Conservation (phyloP, 306 rosid genomes). For the Phaseolus lunatus region DNA sequence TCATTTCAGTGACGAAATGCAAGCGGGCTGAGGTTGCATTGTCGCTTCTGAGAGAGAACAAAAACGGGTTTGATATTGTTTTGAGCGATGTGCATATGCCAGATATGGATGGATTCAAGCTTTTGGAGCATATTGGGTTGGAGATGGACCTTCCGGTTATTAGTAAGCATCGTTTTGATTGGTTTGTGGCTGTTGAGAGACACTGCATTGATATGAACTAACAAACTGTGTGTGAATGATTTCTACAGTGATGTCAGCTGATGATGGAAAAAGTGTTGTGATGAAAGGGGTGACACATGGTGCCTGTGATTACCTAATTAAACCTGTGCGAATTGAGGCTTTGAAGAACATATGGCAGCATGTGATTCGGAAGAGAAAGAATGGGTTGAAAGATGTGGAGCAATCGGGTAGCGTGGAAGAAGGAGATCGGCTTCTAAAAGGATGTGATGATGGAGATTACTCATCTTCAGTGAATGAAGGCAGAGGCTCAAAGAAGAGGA, state of each 20-base stretch:
- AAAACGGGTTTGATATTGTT: slow-evolving; percentile 84
- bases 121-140: slow-evolving; percentile 83
- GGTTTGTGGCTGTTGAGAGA: slow-evolving; percentile 14
- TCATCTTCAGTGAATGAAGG: slow-evolving; percentile 95
- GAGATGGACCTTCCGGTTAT: slow-evolving; percentile 99
- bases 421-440: slow-evolving; percentile 77
- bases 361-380: slow-evolving; percentile 87
- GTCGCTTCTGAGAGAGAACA: slow-evolving; percentile 77
- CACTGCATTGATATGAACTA: slow-evolving; percentile 26
- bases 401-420: slow-evolving; percentile 81
- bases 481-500: slow-evolving; percentile 74
- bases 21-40: slow-evolving; percentile 83
- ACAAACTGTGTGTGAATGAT: slow-evolving; percentile 29
- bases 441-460: slow-evolving; percentile 79
- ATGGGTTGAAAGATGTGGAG: slow-evolving; percentile 74
- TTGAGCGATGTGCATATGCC: slow-evolving; percentile 99
- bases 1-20: slow-evolving; percentile 83
- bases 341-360: slow-evolving; percentile 99
- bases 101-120: slow-evolving; percentile 98
- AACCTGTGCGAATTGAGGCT: slow-evolving; percentile 93
- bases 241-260: slow-evolving; percentile 95
- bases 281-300: slow-evolving; percentile 99
- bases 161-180: slow-evolving; percentile 60
- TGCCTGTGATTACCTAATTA: slow-evolving; percentile 94
- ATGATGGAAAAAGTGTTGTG: slow-evolving; percentile 82